These are phyloP conservation scores for Inonotus obliquus DNA, from an alignment of 1,284 basidiomycete species.

Conservation along the genomic window DNA sequence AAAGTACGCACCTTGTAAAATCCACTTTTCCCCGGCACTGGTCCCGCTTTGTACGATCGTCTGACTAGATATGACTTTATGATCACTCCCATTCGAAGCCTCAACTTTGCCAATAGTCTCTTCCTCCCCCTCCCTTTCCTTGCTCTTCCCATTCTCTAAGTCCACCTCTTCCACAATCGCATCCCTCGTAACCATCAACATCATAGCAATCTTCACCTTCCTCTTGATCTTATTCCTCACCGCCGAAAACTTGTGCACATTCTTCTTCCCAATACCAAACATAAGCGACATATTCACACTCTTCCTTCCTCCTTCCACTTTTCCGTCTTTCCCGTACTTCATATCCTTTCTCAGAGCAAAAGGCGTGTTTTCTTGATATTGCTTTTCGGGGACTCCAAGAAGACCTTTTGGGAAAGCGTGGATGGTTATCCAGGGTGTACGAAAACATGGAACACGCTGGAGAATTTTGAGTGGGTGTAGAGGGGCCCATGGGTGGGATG, in stretches of 20 bases:
- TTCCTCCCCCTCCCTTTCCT: conserved; percentile 2
- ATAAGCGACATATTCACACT: conserved; percentile 27
- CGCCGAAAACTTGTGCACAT: conserved; percentile 17
- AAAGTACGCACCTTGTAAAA: conserved; percentile 2
- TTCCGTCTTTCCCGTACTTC: not conserved
- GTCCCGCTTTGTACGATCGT: not conserved
- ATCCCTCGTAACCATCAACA: conserved; percentile 5
- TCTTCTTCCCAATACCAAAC: conserved; percentile 20
- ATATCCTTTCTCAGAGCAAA: too few relatives aligned
- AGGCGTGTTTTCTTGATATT: conserved; percentile 8
- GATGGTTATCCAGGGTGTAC: conserved; percentile 19
- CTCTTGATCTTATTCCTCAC: conserved; percentile 12
- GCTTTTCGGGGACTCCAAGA: conserved; percentile 17
- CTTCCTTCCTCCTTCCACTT: not conserved
- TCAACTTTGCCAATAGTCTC: conserved; percentile 4
- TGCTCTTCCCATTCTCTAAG: not conserved
- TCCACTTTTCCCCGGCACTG: not conserved
- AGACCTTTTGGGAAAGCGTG: conserved; percentile 27
- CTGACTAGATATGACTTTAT: not conserved
- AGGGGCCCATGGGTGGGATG: conserved; percentile 17
- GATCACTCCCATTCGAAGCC: not conserved
- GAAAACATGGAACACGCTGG: not conserved
- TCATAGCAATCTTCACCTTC: conserved; percentile 10
- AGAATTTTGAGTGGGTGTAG: not conserved
- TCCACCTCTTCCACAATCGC: not conserved